phyloP scores from a whole-genome alignment of 1,284 basidiomycete genomes.

The Sporisorium exsertum region DNA sequence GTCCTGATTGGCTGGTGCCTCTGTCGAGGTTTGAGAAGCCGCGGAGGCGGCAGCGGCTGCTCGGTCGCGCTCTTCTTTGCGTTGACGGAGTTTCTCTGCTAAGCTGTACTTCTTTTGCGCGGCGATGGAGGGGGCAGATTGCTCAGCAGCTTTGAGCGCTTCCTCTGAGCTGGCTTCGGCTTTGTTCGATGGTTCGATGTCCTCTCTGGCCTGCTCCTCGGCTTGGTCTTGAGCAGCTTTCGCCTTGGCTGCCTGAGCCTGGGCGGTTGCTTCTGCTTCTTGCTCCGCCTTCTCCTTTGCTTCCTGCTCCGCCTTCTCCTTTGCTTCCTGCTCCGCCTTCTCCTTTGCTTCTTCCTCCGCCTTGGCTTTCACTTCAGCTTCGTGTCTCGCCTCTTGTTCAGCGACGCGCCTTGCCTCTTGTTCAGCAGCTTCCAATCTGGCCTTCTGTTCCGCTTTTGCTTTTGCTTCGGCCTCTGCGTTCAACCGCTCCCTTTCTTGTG shows the following conservation, averaged over 20 bases:
- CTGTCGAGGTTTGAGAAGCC: neutral
- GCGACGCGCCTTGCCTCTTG: neutral
- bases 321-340: conserved; percentile 1
- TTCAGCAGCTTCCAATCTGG: neutral
- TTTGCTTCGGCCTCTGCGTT: conserved; percentile 5
- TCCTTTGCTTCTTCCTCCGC: conserved; percentile 9
- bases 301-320: conserved; percentile 13
- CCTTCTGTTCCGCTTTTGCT: conserved; percentile 1
- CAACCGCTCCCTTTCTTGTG: neutral
- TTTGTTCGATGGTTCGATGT: neutral
- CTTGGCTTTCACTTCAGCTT: conserved; percentile 4
- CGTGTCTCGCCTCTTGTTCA: conserved; percentile 1
- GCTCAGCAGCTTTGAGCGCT: neutral
- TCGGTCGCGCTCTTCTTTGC: conserved; percentile 45
- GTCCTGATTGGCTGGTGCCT: neutral
- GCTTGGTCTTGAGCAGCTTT: conserved; percentile 6
- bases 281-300: conserved; percentile 4
- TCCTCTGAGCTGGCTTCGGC: neutral
- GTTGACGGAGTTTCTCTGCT: conserved; percentile 43
- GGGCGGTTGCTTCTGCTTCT: conserved; percentile 1
- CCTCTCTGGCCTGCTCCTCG: neutral
- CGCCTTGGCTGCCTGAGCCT: conserved; percentile 9
- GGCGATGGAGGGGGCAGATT: neutral
- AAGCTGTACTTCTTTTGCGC: conserved; percentile 40
- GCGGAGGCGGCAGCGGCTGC: conserved; percentile 30